phyloP scores from a whole-genome alignment of 1,284 basidiomycete species.

The Ganoderma lucidum region DNA sequence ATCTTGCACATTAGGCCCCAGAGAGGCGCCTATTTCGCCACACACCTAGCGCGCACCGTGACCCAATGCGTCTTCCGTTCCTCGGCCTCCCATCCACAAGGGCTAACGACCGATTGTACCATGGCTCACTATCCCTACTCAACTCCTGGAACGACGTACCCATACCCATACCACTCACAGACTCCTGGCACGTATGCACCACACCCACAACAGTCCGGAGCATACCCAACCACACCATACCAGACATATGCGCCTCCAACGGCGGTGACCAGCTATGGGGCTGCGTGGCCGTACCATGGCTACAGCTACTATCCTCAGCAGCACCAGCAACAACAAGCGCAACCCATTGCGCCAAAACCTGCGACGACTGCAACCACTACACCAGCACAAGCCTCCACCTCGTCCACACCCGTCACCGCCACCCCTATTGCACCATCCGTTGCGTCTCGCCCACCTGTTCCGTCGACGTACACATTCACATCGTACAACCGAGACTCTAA shows the following conservation, averaged over 20 bases:
- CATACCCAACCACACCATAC: slow-evolving; percentile 42
- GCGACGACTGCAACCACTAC: slow-evolving; percentile 30
- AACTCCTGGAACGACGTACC: slow-evolving; percentile 36
- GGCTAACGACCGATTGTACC: background rate
- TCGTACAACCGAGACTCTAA: slow-evolving; percentile 62
- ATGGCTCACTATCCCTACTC: slow-evolving; percentile 43
- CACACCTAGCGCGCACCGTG: too few relatives aligned
- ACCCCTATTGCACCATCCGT: slow-evolving; percentile 26
- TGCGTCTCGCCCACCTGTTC: slow-evolving; percentile 29
- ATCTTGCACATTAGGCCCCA: background rate
- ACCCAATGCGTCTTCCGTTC: background rate
- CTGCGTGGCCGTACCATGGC: slow-evolving; percentile 42
- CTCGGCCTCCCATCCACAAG: background rate
- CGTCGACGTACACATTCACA: slow-evolving; percentile 52
- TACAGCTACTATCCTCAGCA: slow-evolving; percentile 42
- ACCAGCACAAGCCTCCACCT: slow-evolving; percentile 28
- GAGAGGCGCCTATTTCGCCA: background rate
- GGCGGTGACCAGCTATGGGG: slow-evolving; percentile 42
- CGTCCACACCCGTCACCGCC: slow-evolving; percentile 35
- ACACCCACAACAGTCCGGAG: slow-evolving; percentile 36
- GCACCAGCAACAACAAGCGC: slow-evolving; percentile 34
- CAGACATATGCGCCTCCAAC: slow-evolving; percentile 42
- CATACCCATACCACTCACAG: slow-evolving; percentile 37
- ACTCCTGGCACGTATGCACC: slow-evolving; percentile 32
- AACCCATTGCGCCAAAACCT: slow-evolving; percentile 26